These are phyloP conservation scores for Scenedesmus sp. DNA, from an alignment of 163 green algal species.

Conservation along the genomic window DNA sequence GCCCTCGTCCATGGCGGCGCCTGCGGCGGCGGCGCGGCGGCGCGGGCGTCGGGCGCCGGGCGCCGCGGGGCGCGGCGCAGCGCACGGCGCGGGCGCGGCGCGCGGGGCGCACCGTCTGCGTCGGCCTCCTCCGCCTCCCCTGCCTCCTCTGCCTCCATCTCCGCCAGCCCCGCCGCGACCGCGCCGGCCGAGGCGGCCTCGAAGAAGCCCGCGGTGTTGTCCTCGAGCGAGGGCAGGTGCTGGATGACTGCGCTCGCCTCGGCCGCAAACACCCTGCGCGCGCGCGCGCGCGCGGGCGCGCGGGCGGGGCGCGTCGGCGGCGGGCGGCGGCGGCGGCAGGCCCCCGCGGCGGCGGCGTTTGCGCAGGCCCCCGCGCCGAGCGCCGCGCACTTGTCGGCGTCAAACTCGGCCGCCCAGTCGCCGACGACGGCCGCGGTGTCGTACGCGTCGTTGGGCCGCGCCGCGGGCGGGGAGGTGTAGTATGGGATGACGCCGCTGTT, in stretches of 20 bases:
- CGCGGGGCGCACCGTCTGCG: background rate
- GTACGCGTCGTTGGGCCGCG: conserved; percentile 63
- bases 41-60: background rate
- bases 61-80: no score
- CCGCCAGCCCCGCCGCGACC: conserved; percentile 51
- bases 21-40: background rate
- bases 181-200: conserved; percentile 59
- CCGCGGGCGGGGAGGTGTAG: conserved; percentile 88
- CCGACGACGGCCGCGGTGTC: conserved; percentile 75
- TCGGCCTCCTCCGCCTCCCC: background rate
- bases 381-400: conserved; percentile 55
- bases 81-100: no score
- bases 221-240: conserved; percentile 71
- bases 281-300: background rate
- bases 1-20: conserved; percentile 19
- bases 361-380: background rate
- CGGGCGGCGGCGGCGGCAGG: background rate
- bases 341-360: background rate
- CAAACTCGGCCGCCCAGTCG: conserved; percentile 84
- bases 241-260: conserved; percentile 78
- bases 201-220: conserved; percentile 61
- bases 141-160: conserved; percentile 43
- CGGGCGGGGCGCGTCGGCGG: background rate
- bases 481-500: conserved; percentile 94
- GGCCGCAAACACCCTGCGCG: conserved; percentile 67